Evolutionary conservation across 106 monocot species (phyloP).

Genomic region (Agapanthus africanus): DNA sequence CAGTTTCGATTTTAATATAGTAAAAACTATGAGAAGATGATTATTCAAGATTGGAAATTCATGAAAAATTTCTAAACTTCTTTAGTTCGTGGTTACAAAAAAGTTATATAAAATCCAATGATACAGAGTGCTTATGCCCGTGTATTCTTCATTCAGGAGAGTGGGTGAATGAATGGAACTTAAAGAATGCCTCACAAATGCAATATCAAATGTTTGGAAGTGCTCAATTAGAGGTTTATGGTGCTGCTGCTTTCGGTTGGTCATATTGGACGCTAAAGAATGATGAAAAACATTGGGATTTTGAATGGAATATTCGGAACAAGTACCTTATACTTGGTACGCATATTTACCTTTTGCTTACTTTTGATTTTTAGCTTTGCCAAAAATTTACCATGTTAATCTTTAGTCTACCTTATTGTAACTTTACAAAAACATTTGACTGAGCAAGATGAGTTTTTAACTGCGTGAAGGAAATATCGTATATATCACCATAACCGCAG

Average conservation of each 20-base stretch:
- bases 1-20: not conserved
- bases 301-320: constrained; percentile 70
- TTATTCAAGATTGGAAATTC: not conserved
- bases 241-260: constrained; percentile 70
- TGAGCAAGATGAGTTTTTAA: not conserved
- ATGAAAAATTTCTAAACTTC: not conserved
- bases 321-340: constrained; percentile 45
- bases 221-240: constrained; percentile 63
- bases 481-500: not conserved
- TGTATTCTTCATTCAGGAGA: constrained; percentile 46
- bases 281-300: constrained; percentile 58
- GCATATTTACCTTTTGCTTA: constrained; percentile 5
- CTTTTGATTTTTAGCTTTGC: not conserved
- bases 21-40: not conserved
- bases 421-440: not conserved
- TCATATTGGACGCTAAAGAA: constrained; percentile 74
- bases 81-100: not conserved
- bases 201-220: constrained; percentile 76
- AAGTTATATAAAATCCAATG: not conserved
- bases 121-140: not conserved
- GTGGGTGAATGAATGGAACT: constrained; percentile 77
- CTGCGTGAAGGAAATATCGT: not conserved
- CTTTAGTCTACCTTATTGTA: not conserved
- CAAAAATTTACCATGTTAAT: not conserved
- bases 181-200: constrained; percentile 42